Evolutionary conservation across 306 rosid species (phyloP).

Genomic region (Prunus davidiana): DNA sequence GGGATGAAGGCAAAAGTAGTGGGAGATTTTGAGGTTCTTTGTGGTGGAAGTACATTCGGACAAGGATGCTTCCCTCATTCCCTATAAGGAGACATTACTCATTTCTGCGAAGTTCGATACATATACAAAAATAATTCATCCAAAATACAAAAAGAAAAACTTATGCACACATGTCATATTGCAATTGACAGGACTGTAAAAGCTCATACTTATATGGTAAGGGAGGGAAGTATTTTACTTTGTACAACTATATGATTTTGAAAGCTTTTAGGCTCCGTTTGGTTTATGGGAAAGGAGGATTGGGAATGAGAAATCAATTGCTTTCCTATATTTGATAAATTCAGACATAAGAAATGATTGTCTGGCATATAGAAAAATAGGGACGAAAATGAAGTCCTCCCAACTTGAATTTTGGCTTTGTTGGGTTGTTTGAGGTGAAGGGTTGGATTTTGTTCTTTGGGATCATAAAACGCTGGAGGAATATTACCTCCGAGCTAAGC

Average conservation of each 20-base stretch:
- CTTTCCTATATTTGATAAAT: too few relatives aligned
- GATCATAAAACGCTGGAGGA: background rate
- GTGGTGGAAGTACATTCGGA: background rate
- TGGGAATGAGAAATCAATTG: too few relatives aligned
- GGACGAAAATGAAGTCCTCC: too few relatives aligned
- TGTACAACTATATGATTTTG: background rate
- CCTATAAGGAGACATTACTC: too few relatives aligned
- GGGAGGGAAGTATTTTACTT: background rate
- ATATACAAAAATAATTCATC: too few relatives aligned
- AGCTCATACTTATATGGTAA: too few relatives aligned
- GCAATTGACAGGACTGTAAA: rapidly evolving
- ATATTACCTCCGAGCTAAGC: background rate
- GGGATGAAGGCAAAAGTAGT: background rate
- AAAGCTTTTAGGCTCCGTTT: background rate
- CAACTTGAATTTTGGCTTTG: background rate
- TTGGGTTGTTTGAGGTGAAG: background rate
- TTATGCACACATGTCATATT: too few relatives aligned
- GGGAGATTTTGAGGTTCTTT: background rate
- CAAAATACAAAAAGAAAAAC: too few relatives aligned
- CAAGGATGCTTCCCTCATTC: too few relatives aligned
- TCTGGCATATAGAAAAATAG: rapidly evolving
- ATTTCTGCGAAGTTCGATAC: too few relatives aligned
- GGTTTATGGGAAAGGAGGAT: too few relatives aligned
- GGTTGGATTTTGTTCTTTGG: slow-evolving; percentile 2
- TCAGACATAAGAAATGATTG: too few relatives aligned